Evolutionary conservation across 306 rosid genomes (phyloP), one percentile per base, ranked within the genome.

Genomic region (Canavalia ensiformis): DNA sequence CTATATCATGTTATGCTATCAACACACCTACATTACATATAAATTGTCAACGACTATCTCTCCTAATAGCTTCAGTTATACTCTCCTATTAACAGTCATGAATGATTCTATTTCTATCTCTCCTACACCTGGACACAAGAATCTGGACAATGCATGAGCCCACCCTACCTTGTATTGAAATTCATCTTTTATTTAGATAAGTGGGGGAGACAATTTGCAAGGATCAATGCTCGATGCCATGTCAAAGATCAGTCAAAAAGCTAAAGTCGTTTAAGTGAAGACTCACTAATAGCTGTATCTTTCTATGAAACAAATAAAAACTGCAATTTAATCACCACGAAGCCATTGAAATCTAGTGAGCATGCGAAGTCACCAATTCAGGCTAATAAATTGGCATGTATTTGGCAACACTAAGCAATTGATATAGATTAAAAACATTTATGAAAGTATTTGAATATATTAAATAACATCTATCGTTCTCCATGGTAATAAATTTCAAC

Each of bases 401-500:
- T 42, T 55, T 50, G 45, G 83, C 39, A 28, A 79, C 54, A 50
- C 9, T 73, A 46, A 34, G 49, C 65, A 34, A 78, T 63, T 33
- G 62, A 18, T 33, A 31, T 39, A 70, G n/a, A 44, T 57, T 74
- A 10, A 31, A 41, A 79, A 66, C 57, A 10, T 7, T 0, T 0
- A 11, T 35, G 57, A 50, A 79, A 78, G 68, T 4, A 49, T 25
- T 78, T 35, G n/a, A 25, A 33, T 51, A 42, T 56, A 74, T 11
- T 59, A 44, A 39, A 49, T 58, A 58, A 25, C 68, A 72, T 57
- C 35, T 42, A 72, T 10, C 18, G 39, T 42, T 62, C 69, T 57
- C 50, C n/a, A 13, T 13, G 34, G 58, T 56, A 68, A 76, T 13
- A 65, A 49, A 49, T 76, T 80, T 68, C 37, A 68, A 62, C 31